Conservation (phyloP, 179 eudicot genomes). For the Silene vulgaris region DNA sequence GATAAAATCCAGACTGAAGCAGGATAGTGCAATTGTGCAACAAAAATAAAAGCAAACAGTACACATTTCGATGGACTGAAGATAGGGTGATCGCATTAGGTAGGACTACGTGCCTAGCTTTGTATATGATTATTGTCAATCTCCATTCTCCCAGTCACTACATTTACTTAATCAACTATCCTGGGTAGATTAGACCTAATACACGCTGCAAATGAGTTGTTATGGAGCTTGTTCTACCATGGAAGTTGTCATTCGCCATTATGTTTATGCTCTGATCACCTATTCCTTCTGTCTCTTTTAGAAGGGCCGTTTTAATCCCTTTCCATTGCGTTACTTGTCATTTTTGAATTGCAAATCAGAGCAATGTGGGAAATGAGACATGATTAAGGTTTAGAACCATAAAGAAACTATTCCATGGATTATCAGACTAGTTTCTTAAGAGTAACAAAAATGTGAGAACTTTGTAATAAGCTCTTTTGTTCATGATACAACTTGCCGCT, state of each 20-base stretch:
- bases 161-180: neutral
- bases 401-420: neutral
- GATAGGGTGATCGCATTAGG: too few species aligned
- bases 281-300: neutral
- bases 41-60: too few species aligned
- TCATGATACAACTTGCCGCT: conserved; percentile 20
- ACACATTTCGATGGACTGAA: too few species aligned
- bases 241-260: neutral
- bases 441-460: conserved; percentile 14
- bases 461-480: conserved; percentile 19
- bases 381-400: neutral
- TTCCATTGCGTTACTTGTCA: neutral
- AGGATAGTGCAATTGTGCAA: too few species aligned
- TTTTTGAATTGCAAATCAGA: neutral
- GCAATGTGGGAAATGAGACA: conserved; percentile 1
- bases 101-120: too few species aligned
- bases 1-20: too few species aligned
- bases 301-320: neutral
- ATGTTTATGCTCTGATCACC: neutral
- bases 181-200: neutral
- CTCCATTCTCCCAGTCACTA: neutral
- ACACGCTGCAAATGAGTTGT: neutral
- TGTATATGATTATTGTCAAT: neutral
- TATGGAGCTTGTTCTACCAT: neutral
- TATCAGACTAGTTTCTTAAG: neutral